Evolutionary conservation across 2,329 filamentous ascomycete genomes (phyloP), one percentile per base, ranked within the genome.

Genomic region (Acephala macrosclerotiorum): DNA sequence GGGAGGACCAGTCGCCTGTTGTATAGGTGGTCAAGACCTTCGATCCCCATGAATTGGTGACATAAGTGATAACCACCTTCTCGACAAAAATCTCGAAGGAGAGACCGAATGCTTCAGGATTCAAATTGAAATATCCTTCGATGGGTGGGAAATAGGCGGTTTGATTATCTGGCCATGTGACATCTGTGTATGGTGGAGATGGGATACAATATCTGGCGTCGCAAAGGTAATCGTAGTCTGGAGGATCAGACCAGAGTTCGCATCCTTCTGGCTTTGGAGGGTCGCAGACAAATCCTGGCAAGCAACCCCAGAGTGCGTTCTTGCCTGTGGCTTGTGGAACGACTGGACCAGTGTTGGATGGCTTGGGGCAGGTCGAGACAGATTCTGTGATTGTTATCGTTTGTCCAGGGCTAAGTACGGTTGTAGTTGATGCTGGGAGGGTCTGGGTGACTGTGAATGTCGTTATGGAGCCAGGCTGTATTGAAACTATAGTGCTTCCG

Each of bases 41-140:
- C 0, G 55, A 55, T 1, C 72, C 72, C 29, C 64, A 18, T 2
- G 63, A 64, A 0, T 69, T 64, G 35, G 66, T 68, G 1, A 78
- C 73, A 11, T 77, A 74, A 29, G 78, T 79, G 33, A 77, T 70
- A 7, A 79, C 62, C 1, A 77, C 74, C 5, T 83, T 72, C 26
- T 81, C 77, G 22, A 82, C 80, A 66, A 90, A 91, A 20, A 91
- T 88, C 49, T 84, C 84, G 65, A 86, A 89, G 58, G 81, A 84
- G 18, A 92, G 79, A 4, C 89, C 89, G 65, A 92, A 92, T 0
- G 81, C 81, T 1, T 80, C 75, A 0, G 90, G 87, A 63, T 88
- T 80, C n/a, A 92, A 81, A 65, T 91, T 84, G 78, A 88, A 92
- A 74, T 91, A 91, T 3, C 83, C 86, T 0, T 80, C 74, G 0